phyloP scores from a whole-genome alignment of 2,329 filamentous ascomycete genomes.

The Thelonectria olida region DNA sequence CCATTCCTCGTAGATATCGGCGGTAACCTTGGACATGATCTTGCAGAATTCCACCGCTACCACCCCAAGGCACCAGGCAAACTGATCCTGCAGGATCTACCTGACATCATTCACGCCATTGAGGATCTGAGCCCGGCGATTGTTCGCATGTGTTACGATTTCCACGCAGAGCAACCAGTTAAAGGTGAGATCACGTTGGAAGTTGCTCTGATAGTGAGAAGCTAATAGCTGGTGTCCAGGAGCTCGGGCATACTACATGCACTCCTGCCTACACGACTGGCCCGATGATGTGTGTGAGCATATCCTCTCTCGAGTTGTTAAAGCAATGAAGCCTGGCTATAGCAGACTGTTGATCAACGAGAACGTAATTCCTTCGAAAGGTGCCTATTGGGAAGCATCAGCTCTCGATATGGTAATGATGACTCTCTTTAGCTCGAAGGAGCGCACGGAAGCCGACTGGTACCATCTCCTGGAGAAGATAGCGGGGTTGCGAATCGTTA shows the following conservation, averaged over 20 bases:
- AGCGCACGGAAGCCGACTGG: too few species aligned
- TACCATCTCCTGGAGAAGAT: too few species aligned
- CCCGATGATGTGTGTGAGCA: slow-evolving; percentile 40
- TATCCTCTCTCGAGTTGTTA: slow-evolving; percentile 42
- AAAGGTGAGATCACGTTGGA: not conserved
- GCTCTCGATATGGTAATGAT: too few species aligned
- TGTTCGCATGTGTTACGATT: not conserved
- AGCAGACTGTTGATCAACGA: slow-evolving; percentile 25
- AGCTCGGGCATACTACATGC: slow-evolving; percentile 26
- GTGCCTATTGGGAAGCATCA: not conserved
- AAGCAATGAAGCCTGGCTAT: slow-evolving; percentile 39
- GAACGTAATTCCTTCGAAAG: slow-evolving; percentile 12
- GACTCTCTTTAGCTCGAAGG: too few species aligned
- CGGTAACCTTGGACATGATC: slow-evolving; percentile 43
- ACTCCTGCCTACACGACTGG: too few species aligned
- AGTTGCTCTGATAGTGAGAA: too few species aligned
- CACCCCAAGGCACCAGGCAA: not conserved
- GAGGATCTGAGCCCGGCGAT: not conserved
- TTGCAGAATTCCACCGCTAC: too few species aligned
- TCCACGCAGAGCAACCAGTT: not conserved
- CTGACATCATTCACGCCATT: not conserved
- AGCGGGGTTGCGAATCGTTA: too few species aligned
- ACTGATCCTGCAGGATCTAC: not conserved
- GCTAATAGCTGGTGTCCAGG: too few species aligned
- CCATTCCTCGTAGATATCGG: slow-evolving; percentile 43